Conservation (phyloP, 768 basidiomycete species). For the Boletus eberwhitei region DNA sequence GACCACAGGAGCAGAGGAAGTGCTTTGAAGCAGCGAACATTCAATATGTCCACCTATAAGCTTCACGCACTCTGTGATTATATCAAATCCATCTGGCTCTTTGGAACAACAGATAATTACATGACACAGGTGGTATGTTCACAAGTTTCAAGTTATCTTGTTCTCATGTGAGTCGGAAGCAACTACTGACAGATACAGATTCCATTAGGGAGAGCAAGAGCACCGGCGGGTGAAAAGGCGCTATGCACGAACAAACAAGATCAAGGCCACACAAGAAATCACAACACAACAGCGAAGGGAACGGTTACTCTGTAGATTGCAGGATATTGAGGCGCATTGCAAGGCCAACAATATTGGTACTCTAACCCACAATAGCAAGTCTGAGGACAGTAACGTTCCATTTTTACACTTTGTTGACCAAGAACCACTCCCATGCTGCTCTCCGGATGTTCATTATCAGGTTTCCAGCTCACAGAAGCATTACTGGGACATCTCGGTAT, state of each 20-base stretch:
- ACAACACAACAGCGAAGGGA: constrained; percentile 21
- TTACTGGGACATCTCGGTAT: constrained; percentile 3
- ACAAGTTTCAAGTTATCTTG: too few species aligned
- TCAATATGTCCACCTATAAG: too few species aligned
- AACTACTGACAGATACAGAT: too few species aligned
- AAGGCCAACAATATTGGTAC: too few species aligned
- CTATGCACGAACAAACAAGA: constrained; percentile 38
- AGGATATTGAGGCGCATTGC: not conserved
- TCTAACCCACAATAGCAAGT: too few species aligned
- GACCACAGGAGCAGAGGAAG: too few species aligned
- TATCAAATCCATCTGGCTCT: constrained; percentile 7
- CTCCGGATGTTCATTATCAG: constrained; percentile 14
- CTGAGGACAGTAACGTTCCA: not conserved
- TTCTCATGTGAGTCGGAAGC: too few species aligned
- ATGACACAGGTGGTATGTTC: constrained; percentile 39
- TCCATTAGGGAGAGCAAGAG: constrained; percentile 34
- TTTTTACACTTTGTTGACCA: constrained; percentile 3
- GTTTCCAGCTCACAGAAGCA: constrained; percentile 11
- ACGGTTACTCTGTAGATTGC: not conserved
- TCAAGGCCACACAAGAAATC: constrained; percentile 28
- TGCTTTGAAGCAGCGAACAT: too few species aligned
- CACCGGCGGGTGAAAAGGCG: constrained; percentile 37
- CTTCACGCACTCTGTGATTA: constrained; percentile 19
- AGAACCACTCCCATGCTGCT: constrained; percentile 6
- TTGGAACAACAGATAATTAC: constrained; percentile 28